Base-by-base conservation (phyloP, 2,329 filamentous ascomycete species). In the Clonostachys rhizophaga region DNA sequence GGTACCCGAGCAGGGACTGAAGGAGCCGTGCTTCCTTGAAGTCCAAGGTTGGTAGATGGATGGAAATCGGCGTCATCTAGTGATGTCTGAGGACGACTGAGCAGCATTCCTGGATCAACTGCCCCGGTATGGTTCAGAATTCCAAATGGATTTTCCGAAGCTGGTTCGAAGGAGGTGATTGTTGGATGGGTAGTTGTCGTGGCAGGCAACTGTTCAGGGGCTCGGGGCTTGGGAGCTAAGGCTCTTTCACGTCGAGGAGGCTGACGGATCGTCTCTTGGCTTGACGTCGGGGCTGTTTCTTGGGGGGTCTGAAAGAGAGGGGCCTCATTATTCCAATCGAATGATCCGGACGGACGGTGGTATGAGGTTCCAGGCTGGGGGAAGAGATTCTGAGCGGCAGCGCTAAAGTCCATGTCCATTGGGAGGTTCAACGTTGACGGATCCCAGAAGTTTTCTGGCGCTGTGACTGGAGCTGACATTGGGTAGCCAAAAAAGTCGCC, bases 341-440 rank as follows among this genome's bases (percentile, higher is more conserved):
- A 69, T 1, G 79, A 76, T 40, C 67, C 74, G 50, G 74, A 71
- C 30, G 71, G 64, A 40, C 73, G 72, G 39, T 81, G 67, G 2
- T 66, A 59, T 16, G 57, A 48, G 17, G 57, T 54, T 5, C 57
- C 48, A 6, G 59, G 56, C 46, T 61, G 58, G 58, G 47, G 80
- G 79, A 34, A 76, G 17, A 20, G 16, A 35, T 11, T 39, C 17
- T 36, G 10, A 39, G 44, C 40, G 5, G 42, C 18, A 14, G 20
- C 33, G n/a, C 67, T 63, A 50, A 83, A 84, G 55, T 84, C 80
- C 46, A 85, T 63, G 48, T 83, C 79, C 76, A 85, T 82, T 10
- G 33, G 20, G 11, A 49, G 10, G 20, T 67, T 71, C 71, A 83
- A 76, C 49, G 63, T 62, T 45, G 76, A 72, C 5, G 72, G 66